Conservation (phyloP, 352 stramenopile species). For the Plasmopara muralis region DNA sequence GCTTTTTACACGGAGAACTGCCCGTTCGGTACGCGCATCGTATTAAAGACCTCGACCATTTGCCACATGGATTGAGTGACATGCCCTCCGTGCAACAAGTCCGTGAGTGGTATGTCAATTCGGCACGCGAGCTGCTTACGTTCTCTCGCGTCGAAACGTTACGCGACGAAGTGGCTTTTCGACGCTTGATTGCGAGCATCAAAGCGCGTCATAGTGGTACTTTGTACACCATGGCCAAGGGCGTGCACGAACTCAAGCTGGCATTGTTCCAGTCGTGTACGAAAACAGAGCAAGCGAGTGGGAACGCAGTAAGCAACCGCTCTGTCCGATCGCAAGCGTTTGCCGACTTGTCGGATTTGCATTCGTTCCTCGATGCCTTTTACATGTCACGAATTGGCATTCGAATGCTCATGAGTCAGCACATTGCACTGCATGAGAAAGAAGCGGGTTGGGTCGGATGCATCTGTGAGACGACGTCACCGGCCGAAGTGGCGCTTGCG, state of each 20-base stretch:
- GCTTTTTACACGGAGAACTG: slow-evolving; percentile 97
- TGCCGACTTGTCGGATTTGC: slow-evolving; percentile 90
- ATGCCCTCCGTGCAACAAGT: slow-evolving; percentile 93
- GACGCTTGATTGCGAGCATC: slow-evolving; percentile 92
- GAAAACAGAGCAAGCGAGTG: slow-evolving; percentile 30
- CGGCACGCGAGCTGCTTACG: slow-evolving; percentile 90
- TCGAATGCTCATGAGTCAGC: slow-evolving; percentile 99
- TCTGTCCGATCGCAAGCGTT: slow-evolving; percentile 79
- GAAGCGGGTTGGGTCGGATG: slow-evolving; percentile 86
- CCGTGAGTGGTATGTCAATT: slow-evolving; percentile 96
- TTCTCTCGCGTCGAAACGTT: slow-evolving; percentile 82
- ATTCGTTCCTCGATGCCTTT: slow-evolving; percentile 98
- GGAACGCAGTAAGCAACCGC: slow-evolving; percentile 53
- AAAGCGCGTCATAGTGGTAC: slow-evolving; percentile 97
- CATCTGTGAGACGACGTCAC: slow-evolving; percentile 95
- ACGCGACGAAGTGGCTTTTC: slow-evolving; percentile 89
- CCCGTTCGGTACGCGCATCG: slow-evolving; percentile 97
- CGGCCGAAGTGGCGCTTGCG: slow-evolving; percentile 93
- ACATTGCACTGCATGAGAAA: slow-evolving; percentile 93
- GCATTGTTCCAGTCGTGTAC: slow-evolving; percentile 72
- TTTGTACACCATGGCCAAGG: slow-evolving; percentile 99
- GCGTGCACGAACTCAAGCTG: slow-evolving; percentile 96
- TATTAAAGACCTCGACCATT: slow-evolving; percentile 91
- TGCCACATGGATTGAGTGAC: slow-evolving; percentile 92
- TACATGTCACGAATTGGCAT: slow-evolving; percentile 99